These are phyloP conservation scores for Verbascum thapsus DNA, from an alignment of 257 asterid genomes.

Conservation along the genomic window DNA sequence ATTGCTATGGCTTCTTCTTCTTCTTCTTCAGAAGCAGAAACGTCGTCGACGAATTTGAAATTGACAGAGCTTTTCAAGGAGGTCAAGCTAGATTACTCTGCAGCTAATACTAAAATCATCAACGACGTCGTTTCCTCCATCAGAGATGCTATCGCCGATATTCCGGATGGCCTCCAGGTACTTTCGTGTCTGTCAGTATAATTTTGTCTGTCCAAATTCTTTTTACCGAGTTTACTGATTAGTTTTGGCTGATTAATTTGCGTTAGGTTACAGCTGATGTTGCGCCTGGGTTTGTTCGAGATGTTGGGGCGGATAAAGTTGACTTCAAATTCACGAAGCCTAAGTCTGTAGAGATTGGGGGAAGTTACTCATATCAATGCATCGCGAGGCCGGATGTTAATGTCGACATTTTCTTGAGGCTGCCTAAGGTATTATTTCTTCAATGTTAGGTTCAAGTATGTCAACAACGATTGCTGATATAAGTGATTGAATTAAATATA, in stretches of 20 bases:
- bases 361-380: constrained; percentile 78
- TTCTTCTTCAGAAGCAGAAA: constrained; percentile 34
- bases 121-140: constrained; percentile 60
- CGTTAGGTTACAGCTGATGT: constrained; percentile 69
- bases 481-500: too few relatives aligned
- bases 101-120: constrained; percentile 45
- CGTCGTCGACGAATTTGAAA: constrained; percentile 47
- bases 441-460: background rate
- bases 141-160: constrained; percentile 52
- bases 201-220: too few relatives aligned
- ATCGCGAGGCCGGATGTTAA: constrained; percentile 69
- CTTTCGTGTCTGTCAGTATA: background rate
- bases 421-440: constrained; percentile 82
- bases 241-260: constrained; percentile 21
- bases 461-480: too few relatives aligned
- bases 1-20: constrained; percentile 46
- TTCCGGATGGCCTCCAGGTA: constrained; percentile 69
- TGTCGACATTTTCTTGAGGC: constrained; percentile 71
- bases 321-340: constrained; percentile 86
- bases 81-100: constrained; percentile 69
- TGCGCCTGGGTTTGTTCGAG: constrained; percentile 81
- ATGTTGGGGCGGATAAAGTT: constrained; percentile 84
- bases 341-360: constrained; percentile 61
- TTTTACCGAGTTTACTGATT: constrained; percentile 7
- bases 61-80: constrained; percentile 71